A percentile compares a stretch with the other conserved stretches of the same genome.
phyloP scores from a whole-genome alignment of 2,329 filamentous ascomycete genomes.

The Chaetomium sp. region DNA sequence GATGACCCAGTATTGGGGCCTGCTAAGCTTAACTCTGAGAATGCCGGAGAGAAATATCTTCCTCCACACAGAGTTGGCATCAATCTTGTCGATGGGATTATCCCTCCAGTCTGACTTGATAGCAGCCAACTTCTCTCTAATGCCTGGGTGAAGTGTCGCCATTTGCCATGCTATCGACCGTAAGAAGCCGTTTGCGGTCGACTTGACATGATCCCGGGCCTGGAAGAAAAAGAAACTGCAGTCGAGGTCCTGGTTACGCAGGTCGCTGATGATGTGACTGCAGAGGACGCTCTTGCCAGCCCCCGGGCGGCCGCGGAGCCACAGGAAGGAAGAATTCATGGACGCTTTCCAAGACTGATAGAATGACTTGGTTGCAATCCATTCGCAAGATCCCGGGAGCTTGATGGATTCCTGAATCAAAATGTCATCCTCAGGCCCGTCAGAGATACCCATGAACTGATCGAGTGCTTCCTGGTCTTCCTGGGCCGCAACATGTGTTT shows the following conservation, averaged over 20 bases:
- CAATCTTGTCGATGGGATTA: slow-evolving; percentile 18
- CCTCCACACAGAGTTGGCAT: slow-evolving; percentile 25
- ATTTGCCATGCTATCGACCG: slow-evolving; percentile 29
- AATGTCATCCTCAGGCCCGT: slow-evolving; percentile 18
- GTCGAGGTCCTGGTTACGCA: slow-evolving; percentile 7
- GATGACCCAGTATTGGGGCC: slow-evolving; percentile 29
- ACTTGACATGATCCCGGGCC: slow-evolving; percentile 35
- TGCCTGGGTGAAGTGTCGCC: slow-evolving; percentile 23
- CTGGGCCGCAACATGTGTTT: slow-evolving; percentile 1
- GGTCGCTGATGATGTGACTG: slow-evolving; percentile 14
- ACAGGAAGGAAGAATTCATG: slow-evolving; percentile 5
- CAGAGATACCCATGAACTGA: slow-evolving; percentile 9
- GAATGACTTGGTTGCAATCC: slow-evolving; percentile 6
- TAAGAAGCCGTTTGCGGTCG: slow-evolving; percentile 18
- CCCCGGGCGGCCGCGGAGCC: slow-evolving; percentile 20
- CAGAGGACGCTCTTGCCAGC: slow-evolving; percentile 21
- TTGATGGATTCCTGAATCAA: slow-evolving; percentile 6
- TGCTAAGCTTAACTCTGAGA: slow-evolving; percentile 18
- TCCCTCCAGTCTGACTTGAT: slow-evolving; percentile 17
- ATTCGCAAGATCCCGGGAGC: slow-evolving; percentile 12
- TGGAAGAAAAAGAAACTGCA: slow-evolving; percentile 22
- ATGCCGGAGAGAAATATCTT: slow-evolving; percentile 23
- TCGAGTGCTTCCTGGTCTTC: slow-evolving; percentile 3
- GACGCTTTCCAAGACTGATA: slow-evolving; percentile 13
- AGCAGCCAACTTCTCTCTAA: slow-evolving; percentile 14